These are phyloP conservation scores for Penicillium sp. DNA, from an alignment of 2,329 filamentous ascomycete species.

Conservation along the genomic window DNA sequence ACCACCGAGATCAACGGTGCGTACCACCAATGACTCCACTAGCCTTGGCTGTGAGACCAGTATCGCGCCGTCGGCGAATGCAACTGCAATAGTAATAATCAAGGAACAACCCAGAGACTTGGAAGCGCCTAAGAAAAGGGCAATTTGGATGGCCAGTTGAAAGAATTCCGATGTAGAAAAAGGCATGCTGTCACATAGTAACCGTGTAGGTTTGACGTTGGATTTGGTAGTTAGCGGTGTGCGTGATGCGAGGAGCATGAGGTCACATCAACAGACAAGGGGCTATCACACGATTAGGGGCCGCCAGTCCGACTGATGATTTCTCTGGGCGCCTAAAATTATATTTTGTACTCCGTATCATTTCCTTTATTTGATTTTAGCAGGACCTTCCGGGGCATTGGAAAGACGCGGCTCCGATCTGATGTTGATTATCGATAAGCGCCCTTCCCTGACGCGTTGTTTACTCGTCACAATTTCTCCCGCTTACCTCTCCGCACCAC, in stretches of 20 bases:
- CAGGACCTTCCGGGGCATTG: neutral
- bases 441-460: constrained; percentile 14
- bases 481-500: neutral
- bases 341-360: neutral
- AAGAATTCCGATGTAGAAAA: neutral
- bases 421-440: constrained; percentile 15
- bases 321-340: neutral
- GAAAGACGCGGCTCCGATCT: neutral
- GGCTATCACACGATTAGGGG: neutral
- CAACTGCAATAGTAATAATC: constrained; percentile 43
- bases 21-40: constrained; percentile 55
- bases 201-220: neutral
- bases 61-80: constrained; percentile 50
- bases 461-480: constrained; percentile 17
- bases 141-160: constrained; percentile 26
- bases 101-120: constrained; percentile 47
- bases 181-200: constrained; percentile 1
- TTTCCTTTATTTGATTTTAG: neutral
- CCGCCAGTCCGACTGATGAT: neutral
- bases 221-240: neutral
- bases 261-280: neutral
- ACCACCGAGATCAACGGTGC: constrained; percentile 41
- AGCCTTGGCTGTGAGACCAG: constrained; percentile 39
- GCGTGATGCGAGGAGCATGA: constrained; percentile 3
- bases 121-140: constrained; percentile 40